Evolutionary conservation across 441 rosid genomes (phyloP), one percentile per base, ranked within the genome.

Genomic region (Corymbia citriodora): DNA sequence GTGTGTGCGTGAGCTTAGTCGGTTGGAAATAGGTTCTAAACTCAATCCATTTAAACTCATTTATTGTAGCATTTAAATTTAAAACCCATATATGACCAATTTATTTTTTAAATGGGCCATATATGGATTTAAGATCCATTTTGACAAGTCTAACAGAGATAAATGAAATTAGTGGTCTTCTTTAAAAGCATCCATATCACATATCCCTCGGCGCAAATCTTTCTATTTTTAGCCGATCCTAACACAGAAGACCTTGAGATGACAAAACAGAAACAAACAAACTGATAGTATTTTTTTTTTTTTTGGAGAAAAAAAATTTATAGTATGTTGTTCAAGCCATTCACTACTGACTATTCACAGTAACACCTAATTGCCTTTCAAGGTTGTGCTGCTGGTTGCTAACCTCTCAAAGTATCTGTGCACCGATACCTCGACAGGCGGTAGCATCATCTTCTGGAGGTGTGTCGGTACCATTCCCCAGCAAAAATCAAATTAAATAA

Each of bases 401-500:
- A 45, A 93, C 91, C 90, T 87, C 82, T 11, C 87, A 57, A 90
- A 21, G 63, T 55, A 89, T 88, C 90, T 53, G 45, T 23, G n/a
- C 9, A n/a, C 40, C 87, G 16, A 65, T 85, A 57, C 40, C 74
- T 48, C 33, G 86, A 83, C 59, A 25, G 53, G 83, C 45, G 82
- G 11, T 10, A 14, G 89, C 55, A 89, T 89, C 87, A 87, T 89
- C 88, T 18, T 63, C 74, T 49, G 45, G 65, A 86, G 59, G 23
- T 19, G 23, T 89, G 89, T 87, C 88, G n/a, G 88, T 12, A 54
- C 54, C 87, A 15, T 88, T 61, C 18, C 33, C 91, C 90, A 55
- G 89, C 89, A 90, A 25, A 33, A 10, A 68, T 72, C 65, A 88
- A 63, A 19, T 19, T 19, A 65, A 59, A 88, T 33, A 15, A 27